Evolutionary conservation across 2,329 filamentous ascomycete genomes (phyloP).

Genomic region (Xylariaceae sp.): DNA sequence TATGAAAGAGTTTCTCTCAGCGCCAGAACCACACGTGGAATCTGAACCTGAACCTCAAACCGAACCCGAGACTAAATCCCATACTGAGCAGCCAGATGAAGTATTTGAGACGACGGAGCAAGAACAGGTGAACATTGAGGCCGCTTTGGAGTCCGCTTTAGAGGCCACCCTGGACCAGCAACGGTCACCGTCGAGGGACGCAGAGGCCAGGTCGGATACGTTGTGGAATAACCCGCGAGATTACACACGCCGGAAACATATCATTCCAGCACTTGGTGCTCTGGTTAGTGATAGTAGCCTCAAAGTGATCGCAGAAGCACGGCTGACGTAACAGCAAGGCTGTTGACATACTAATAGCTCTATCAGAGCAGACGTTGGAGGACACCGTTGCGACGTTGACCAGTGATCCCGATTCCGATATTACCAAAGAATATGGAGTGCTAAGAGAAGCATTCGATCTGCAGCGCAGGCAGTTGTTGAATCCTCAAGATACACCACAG

Average conservation of each 20-base stretch:
- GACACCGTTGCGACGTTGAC: conserved; percentile 42
- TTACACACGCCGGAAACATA: conserved; percentile 44
- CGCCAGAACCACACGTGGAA: conserved; percentile 13
- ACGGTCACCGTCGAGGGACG: conserved; percentile 30
- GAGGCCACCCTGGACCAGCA: conserved; percentile 29
- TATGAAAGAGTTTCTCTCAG: conserved; percentile 37
- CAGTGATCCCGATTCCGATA: conserved; percentile 40
- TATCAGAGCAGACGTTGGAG: conserved; percentile 45
- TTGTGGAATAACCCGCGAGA: conserved; percentile 44
- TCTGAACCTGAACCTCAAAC: conserved; percentile 1
- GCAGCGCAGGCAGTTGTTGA: conserved; percentile 38
- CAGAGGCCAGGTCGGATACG: conserved; percentile 36
- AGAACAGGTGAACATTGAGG: conserved; percentile 29
- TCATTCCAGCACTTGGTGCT: conserved; percentile 42
- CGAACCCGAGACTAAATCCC: not conserved
- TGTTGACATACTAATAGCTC: conserved; percentile 42
- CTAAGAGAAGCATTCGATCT: conserved; percentile 40
- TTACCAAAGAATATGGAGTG: conserved; percentile 40
- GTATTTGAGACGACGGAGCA: conserved; percentile 32
- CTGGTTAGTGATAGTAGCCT: conserved; percentile 35
- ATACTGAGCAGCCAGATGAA: conserved; percentile 11
- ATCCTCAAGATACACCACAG: conserved; percentile 27
- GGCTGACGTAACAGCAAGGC: conserved; percentile 37
- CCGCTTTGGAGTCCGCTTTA: conserved; percentile 27
- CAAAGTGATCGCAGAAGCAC: not conserved